Conservation (phyloP, 441 rosid species). For the Manihot esculenta region DNA sequence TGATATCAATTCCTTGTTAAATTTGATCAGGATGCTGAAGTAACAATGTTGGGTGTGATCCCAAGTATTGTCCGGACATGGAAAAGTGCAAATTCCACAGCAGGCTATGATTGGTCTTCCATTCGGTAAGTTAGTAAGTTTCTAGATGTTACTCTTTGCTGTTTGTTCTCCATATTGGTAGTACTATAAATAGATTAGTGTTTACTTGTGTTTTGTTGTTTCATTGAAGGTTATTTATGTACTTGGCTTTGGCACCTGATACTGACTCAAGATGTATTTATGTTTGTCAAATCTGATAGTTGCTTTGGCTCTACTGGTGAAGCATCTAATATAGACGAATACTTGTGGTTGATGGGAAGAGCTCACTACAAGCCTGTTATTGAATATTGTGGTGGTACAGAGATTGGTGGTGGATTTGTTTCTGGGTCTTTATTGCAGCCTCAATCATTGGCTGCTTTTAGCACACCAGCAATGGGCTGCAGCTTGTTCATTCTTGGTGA, state of each 20-base stretch:
- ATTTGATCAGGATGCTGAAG: constrained; percentile 74
- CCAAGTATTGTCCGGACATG: constrained; percentile 91
- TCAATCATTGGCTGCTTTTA: constrained; percentile 89
- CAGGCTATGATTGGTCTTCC: constrained; percentile 87
- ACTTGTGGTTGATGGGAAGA: constrained; percentile 93
- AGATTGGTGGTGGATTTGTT: constrained; percentile 84
- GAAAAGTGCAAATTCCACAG: constrained; percentile 63
- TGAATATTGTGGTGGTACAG: constrained; percentile 96
- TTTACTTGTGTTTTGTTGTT: not conserved
- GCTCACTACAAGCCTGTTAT: constrained; percentile 84
- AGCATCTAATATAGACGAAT: constrained; percentile 90
- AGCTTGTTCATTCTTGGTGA: constrained; percentile 72
- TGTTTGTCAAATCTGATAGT: constrained; percentile 43
- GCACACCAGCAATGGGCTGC: constrained; percentile 91
- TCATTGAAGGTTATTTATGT: not conserved
- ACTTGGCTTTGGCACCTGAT: constrained; percentile 1
- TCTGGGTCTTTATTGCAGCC: constrained; percentile 84
- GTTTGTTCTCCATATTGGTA: constrained; percentile 15
- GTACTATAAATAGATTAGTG: not conserved
- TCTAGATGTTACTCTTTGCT: constrained; percentile 14
- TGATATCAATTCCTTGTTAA: constrained; percentile 12
- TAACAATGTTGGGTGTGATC: constrained; percentile 92
- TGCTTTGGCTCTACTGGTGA: constrained; percentile 96
- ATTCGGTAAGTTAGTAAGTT: constrained; percentile 79
- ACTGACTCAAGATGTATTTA: constrained; percentile 24